These are phyloP conservation scores for Salix koriyanagi DNA, from an alignment of 345 rosid genomes.

Conservation along the genomic window DNA sequence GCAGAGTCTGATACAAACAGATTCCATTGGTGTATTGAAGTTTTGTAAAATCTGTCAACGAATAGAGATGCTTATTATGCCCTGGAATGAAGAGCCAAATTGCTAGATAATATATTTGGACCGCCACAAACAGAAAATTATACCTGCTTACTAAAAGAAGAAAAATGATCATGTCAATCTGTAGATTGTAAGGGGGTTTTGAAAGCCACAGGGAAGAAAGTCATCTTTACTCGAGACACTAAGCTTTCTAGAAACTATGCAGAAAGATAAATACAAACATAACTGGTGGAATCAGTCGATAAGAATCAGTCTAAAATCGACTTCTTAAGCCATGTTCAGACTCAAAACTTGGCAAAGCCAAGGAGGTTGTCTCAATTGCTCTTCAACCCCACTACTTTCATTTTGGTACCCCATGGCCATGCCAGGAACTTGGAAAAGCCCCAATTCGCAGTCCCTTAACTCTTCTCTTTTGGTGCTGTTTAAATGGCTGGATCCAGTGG, in stretches of 20 bases:
- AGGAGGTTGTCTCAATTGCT: slow-evolving; percentile 54
- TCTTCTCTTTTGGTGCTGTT: slow-evolving; percentile 29
- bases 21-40: no score
- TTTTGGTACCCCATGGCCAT: slow-evolving; percentile 19
- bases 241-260: slow-evolving; percentile 10
- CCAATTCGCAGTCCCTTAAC: slow-evolving; percentile 12
- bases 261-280: slow-evolving; percentile 28
- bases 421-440: slow-evolving; percentile 26
- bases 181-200: slow-evolving; percentile 20
- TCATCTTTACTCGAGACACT: slow-evolving; percentile 32
- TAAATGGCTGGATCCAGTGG: slow-evolving; percentile 60
- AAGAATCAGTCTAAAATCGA: slow-evolving; percentile 29
- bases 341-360: slow-evolving; percentile 84
- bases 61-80: not conserved
- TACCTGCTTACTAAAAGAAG: not conserved
- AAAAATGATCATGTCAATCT: slow-evolving; percentile 8
- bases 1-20: no score
- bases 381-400: slow-evolving; percentile 39
- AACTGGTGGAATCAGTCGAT: slow-evolving; percentile 35
- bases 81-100: no score
- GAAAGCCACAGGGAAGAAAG: slow-evolving; percentile 15
- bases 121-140: not conserved
- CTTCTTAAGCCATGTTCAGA: slow-evolving; percentile 52
- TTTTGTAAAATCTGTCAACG: no score
- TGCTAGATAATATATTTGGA: no score